Conservation (phyloP, 345 rosid genomes). For the Eutrema japonicum region DNA sequence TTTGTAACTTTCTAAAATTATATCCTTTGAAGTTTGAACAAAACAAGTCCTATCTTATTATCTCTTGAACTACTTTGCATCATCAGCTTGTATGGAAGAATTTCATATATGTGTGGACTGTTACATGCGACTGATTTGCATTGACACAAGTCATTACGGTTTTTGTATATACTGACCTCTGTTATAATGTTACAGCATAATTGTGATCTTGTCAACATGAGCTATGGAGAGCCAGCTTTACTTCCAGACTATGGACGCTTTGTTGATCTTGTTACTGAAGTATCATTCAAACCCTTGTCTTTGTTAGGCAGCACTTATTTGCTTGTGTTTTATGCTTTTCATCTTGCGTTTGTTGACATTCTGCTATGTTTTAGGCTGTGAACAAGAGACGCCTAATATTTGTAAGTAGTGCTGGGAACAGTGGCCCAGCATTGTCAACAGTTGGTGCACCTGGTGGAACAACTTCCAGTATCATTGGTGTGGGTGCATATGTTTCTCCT, state of each 20-base stretch:
- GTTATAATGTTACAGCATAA: slow-evolving; percentile 67
- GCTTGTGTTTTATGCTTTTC: slow-evolving; percentile 22
- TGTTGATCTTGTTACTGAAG: slow-evolving; percentile 93
- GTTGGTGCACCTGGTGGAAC: slow-evolving; percentile 99
- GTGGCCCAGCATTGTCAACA: slow-evolving; percentile 94
- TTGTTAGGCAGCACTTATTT: slow-evolving; percentile 22
- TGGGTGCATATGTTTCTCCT: slow-evolving; percentile 99
- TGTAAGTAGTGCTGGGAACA: slow-evolving; percentile 98
- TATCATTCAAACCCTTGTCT: slow-evolving; percentile 47
- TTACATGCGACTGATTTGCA: slow-evolving; percentile 31
- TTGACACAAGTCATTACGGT: slow-evolving; percentile 23
- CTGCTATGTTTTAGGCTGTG: slow-evolving; percentile 67
- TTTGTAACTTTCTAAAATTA: slow-evolving; percentile 14
- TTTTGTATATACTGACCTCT: slow-evolving; percentile 27
- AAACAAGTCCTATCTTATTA: slow-evolving; percentile 3
- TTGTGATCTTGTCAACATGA: slow-evolving; percentile 98
- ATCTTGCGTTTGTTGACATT: slow-evolving; percentile 36
- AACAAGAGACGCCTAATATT: slow-evolving; percentile 83
- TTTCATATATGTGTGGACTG: slow-evolving; percentile 29
- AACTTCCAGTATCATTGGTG: slow-evolving; percentile 89
- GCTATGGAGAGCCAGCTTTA: slow-evolving; percentile 84
- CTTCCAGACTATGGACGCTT: slow-evolving; percentile 98
- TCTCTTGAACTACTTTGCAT: slow-evolving; percentile 13
- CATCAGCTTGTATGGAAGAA: slow-evolving; percentile 15
- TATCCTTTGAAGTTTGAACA: slow-evolving; percentile 15